phyloP scores from a whole-genome alignment of 78 protist species.

The Dictyostelium citrinum region DNA sequence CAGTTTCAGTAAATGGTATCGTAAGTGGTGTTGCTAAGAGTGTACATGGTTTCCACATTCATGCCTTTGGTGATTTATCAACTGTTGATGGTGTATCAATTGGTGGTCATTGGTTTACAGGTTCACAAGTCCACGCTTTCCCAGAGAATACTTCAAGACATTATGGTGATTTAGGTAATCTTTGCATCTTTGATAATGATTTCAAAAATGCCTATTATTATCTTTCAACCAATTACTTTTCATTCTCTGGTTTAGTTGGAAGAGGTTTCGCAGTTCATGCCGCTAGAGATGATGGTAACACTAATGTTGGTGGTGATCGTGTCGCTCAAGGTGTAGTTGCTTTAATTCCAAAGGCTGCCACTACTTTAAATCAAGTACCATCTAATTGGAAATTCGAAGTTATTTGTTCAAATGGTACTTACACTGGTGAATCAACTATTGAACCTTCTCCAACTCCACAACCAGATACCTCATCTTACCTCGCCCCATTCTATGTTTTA shows the following conservation, averaged over 20 bases:
- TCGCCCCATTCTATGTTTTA: not conserved
- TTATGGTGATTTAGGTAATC: slow-evolving; percentile 1
- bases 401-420: not conserved
- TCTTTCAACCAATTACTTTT: not conserved
- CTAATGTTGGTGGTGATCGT: slow-evolving; percentile 5
- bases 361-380: not conserved
- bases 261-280: not conserved
- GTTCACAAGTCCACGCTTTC: not conserved
- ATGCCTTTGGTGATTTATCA: not conserved
- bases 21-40: not conserved
- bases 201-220: not conserved
- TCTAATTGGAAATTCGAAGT: not conserved
- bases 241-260: not conserved
- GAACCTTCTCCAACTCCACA: not conserved
- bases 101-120: not conserved
- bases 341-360: not conserved
- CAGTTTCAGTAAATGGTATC: not conserved
- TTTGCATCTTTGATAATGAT: not conserved
- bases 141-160: not conserved
- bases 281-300: not conserved
- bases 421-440: not conserved
- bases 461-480: not conserved
- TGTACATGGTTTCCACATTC: not conserved
- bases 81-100: not conserved
- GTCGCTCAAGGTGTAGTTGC: slow-evolving; percentile 2